Conservation (phyloP, 108 stramenopile genomes). For the Fragilaria crotonensis region DNA sequence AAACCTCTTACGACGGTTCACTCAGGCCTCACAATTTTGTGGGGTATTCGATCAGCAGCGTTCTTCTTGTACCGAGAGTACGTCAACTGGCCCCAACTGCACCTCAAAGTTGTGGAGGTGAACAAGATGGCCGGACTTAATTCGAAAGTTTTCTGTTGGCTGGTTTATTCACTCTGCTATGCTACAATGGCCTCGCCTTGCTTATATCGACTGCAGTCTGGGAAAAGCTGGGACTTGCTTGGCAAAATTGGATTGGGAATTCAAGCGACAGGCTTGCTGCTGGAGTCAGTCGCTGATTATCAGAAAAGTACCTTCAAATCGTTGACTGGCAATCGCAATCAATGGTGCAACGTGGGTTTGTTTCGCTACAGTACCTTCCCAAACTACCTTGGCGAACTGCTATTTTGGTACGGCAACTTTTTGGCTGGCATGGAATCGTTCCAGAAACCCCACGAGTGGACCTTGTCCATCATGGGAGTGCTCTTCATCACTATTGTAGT, state of each 20-base stretch:
- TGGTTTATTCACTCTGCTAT: constrained; percentile 41
- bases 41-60: constrained; percentile 33
- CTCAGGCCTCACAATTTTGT: constrained; percentile 30
- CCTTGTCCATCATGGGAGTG: not conserved
- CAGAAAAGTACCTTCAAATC: constrained; percentile 50
- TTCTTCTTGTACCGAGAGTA: constrained; percentile 50
- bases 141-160: constrained; percentile 30
- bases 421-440: constrained; percentile 13
- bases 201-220: constrained; percentile 24
- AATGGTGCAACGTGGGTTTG: constrained; percentile 50
- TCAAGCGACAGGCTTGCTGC: constrained; percentile 30
- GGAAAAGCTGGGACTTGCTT: constrained; percentile 22
- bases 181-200: constrained; percentile 29
- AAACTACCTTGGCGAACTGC: constrained; percentile 52
- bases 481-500: constrained; percentile 2
- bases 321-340: constrained; percentile 18
- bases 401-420: constrained; percentile 54
- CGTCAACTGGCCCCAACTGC: constrained; percentile 44
- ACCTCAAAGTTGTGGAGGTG: constrained; percentile 28
- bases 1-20: constrained; percentile 20
- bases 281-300: constrained; percentile 49
- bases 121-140: constrained; percentile 4
- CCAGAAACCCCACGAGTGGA: not conserved
- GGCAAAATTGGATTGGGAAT: constrained; percentile 24
- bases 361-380: constrained; percentile 46